Conservation (phyloP, 169 alveolate species). For the Cryptosporidium sp. region DNA sequence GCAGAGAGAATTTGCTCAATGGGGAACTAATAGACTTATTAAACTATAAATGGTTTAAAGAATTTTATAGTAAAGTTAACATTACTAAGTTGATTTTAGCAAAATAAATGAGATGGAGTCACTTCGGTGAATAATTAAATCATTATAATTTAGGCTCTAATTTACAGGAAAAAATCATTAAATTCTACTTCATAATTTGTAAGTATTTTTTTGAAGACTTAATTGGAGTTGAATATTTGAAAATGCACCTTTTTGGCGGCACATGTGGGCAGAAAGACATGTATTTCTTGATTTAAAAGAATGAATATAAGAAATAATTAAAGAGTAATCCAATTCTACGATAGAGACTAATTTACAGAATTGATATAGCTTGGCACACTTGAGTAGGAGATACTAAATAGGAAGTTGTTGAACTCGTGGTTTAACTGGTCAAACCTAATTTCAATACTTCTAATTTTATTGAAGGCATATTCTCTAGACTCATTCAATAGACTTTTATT, state of each 20-base stretch:
- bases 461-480: conserved; percentile 48
- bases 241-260: conserved; percentile 20
- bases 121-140: no score
- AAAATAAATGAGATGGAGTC: no score
- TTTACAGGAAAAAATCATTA: not conserved
- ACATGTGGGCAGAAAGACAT: not conserved
- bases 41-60: not conserved
- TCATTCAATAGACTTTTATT: not conserved
- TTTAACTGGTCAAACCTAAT: conserved; percentile 45
- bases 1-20: no score
- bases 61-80: no score
- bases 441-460: conserved; percentile 36
- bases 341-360: not conserved
- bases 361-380: not conserved
- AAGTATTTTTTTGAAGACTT: not conserved
- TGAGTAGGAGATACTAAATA: conserved; percentile 18
- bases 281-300: not conserved
- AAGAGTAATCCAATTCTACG: not conserved
- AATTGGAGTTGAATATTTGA: not conserved
- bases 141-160: not conserved
- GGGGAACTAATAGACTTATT: not conserved
- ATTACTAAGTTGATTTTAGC: no score
- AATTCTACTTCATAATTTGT: not conserved
- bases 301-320: not conserved
- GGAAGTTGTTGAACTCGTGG: conserved; percentile 34